Evolutionary conservation across 1,139 yeast genomes (phyloP).

Genomic region (Blastobotrys apis): DNA sequence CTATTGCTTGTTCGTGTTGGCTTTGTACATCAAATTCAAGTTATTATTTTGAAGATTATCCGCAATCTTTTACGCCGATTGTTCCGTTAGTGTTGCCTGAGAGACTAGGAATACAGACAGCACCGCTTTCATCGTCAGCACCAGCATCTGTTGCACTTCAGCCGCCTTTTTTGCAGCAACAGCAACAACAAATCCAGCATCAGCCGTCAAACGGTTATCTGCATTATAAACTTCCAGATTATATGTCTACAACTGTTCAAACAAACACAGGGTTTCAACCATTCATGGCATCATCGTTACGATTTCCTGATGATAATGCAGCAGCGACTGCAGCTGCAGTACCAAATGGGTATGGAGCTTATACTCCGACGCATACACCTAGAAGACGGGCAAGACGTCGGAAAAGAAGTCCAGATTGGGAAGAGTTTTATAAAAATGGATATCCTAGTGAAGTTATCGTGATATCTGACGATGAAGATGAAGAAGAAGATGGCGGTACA

Average conservation of each 20-base stretch:
- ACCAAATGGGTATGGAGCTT: slow-evolving; percentile 4
- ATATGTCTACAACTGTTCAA: neutral
- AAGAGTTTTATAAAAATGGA: slow-evolving; percentile 33
- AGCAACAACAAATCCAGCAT: too few species aligned
- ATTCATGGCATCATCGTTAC: too few species aligned
- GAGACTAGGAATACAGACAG: too few species aligned
- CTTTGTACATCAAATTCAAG: neutral
- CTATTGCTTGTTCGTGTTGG: slow-evolving; percentile 9
- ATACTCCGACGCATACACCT: slow-evolving; percentile 12
- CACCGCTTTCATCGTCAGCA: too few species aligned
- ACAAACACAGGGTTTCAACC: too few species aligned
- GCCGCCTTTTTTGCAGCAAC: too few species aligned
- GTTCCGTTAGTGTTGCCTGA: too few species aligned
- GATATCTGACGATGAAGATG: slow-evolving; percentile 14
- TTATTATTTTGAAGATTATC: too few species aligned
- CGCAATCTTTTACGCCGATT: too few species aligned
- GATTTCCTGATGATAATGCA: neutral
- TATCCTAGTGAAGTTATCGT: slow-evolving; percentile 27
- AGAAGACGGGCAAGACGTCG: slow-evolving; percentile 5
- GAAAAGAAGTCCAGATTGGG: slow-evolving; percentile 26
- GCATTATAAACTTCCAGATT: too few species aligned
- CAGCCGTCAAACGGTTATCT: too few species aligned
- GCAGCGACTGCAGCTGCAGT: neutral
- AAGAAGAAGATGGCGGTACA: neutral
- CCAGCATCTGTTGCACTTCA: too few species aligned